Evolutionary conservation across 1,139 yeast genomes (phyloP), one percentile per base, ranked within the genome.

Genomic region (Candida freyschussii): DNA sequence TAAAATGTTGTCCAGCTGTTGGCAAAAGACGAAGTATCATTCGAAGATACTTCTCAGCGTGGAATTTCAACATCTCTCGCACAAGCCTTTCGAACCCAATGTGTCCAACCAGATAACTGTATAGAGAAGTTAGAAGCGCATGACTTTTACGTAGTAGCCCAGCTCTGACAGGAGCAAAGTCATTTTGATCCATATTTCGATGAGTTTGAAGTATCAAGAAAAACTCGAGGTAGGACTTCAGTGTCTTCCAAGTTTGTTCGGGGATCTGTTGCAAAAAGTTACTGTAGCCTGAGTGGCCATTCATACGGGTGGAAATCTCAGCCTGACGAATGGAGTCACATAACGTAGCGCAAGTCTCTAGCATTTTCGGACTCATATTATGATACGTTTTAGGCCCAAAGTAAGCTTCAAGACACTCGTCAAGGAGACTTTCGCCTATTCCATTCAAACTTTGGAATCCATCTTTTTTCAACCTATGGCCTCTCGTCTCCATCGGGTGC

Each of bases 241-340:
- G 38, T 12, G 68, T 52, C 1, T 60, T 54, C 39, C 58, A 66
- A 0, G 65, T 41, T 37, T 72, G 53, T 18, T 62, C 57, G 17
- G 72, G 58, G 29, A 67, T 47, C 29, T 56, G 53, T 13, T 50
- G 42, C 34, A 70, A 44, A 33, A 68, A 66, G 6, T 53, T 46
- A 3, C 50, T 38, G 32, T 61, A 60, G 1, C 65, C 55, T 5
- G 52, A 47, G 3, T 39, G 42, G 6, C 54, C 53, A 2, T 70
- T 68, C 25, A 69, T 52, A 46, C 84, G 62, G 2, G 72, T 60
- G 0, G 74, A 43, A 20, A 74, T 70, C 44, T 77, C 83, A 33
- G 62, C 57, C 62, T 72, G 68, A 31, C 65, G 60, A 20, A 76
- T 63, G 0, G 78, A n/a, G n/a, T n/a, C n/a, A n/a, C n/a, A n/a